Conservation (phyloP, 345 rosid genomes). For the Murraya koenigii region DNA sequence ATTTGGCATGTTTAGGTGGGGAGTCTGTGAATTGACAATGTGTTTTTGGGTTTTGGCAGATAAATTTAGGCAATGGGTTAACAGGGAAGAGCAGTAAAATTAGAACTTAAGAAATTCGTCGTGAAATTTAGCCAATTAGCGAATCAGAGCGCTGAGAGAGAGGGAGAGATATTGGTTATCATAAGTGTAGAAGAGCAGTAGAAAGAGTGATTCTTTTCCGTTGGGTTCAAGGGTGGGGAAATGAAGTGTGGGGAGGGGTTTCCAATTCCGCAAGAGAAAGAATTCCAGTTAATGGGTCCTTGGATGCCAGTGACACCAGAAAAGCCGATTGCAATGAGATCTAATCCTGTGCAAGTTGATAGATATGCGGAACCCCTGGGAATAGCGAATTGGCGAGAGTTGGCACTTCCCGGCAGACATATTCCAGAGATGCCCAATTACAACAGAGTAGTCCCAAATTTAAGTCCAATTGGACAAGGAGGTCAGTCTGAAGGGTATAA, state of each 20-base stretch:
- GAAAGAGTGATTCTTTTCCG: constrained; percentile 5
- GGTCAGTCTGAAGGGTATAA: constrained; percentile 18
- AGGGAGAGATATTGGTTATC: neutral
- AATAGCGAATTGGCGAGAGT: constrained; percentile 32
- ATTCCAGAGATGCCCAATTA: constrained; percentile 15
- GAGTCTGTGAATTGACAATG: constrained; percentile 10
- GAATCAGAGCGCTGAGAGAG: neutral
- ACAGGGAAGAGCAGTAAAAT: neutral
- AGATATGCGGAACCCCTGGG: constrained; percentile 22
- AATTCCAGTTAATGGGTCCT: constrained; percentile 28
- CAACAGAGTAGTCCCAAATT: constrained; percentile 22
- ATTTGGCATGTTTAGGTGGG: constrained; percentile 11
- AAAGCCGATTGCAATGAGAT: constrained; percentile 31
- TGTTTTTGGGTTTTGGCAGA: constrained; percentile 16
- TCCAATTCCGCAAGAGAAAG: constrained; percentile 28
- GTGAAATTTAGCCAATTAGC: neutral
- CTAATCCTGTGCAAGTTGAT: constrained; percentile 18
- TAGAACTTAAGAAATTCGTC: constrained; percentile 5
- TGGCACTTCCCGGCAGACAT: constrained; percentile 22
- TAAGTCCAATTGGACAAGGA: constrained; percentile 19
- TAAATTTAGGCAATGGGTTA: constrained; percentile 22
- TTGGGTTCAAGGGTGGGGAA: constrained; percentile 31
- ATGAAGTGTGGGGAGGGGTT: constrained; percentile 30
- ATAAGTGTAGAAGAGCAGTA: constrained; percentile 7
- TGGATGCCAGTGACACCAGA: constrained; percentile 50